Evolutionary conservation across 805 yeast species (phyloP).

Genomic region (Danielia oregonensis): DNA sequence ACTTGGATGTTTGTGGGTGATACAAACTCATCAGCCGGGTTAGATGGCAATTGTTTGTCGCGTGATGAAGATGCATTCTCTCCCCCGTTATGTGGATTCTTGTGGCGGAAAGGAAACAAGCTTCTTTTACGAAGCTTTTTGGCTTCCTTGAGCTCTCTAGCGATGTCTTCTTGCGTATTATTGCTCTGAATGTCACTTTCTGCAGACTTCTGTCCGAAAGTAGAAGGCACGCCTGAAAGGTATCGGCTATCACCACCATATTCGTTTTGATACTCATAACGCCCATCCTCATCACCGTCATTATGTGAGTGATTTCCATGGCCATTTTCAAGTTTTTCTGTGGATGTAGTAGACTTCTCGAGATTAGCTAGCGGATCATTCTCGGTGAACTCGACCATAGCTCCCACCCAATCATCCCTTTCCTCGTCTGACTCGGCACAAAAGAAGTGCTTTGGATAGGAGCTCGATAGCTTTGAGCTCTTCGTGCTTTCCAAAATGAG

Average conservation of each 20-base stretch:
- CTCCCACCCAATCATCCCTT: conserved; percentile 67
- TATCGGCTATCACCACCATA: neutral
- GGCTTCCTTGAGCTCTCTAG: conserved; percentile 26
- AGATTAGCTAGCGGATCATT: conserved; percentile 8
- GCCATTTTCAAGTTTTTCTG: neutral
- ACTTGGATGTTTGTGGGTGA: conserved; percentile 17
- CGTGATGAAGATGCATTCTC: neutral
- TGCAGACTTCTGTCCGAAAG: neutral
- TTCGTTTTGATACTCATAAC: neutral
- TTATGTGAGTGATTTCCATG: neutral
- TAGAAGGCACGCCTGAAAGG: too few relatives aligned
- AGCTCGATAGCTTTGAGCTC: conserved; percentile 26
- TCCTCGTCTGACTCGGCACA: conserved; percentile 80
- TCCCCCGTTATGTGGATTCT: neutral
- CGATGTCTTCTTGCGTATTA: too few relatives aligned
- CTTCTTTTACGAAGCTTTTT: conserved; percentile 53
- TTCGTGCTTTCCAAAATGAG: conserved; percentile 47
- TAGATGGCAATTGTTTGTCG: neutral
- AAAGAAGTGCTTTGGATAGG: conserved; percentile 53
- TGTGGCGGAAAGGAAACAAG: conserved; percentile 53
- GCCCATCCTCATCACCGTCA: neutral
- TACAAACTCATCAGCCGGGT: neutral
- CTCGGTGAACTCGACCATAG: conserved; percentile 33
- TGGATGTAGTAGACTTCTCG: neutral
- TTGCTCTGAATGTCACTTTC: too few relatives aligned